Evolutionary conservation across 305 asterid genomes (phyloP).

Genomic region (Fraxinus baroniana): DNA sequence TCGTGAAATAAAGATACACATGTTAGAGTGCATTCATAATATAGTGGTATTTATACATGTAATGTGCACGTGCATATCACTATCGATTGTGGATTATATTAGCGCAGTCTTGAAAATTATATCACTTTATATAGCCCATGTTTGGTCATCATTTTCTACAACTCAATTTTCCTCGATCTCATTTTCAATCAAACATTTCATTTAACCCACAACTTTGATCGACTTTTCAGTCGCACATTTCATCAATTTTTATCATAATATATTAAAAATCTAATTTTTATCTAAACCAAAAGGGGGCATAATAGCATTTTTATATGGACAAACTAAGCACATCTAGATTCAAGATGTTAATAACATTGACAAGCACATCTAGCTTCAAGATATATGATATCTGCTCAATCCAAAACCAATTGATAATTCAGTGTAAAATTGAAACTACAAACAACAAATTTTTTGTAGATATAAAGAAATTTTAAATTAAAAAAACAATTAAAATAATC

Average conservation of each 20-base stretch:
- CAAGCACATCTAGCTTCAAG: neutral
- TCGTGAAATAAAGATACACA: neutral
- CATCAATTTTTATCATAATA: neutral
- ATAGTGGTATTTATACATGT: neutral
- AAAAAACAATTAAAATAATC: constrained; percentile 12
- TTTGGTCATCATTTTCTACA: neutral
- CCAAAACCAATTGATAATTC: neutral
- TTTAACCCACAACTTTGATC: neutral
- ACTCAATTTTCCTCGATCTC: neutral
- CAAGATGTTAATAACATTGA: neutral
- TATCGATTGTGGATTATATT: neutral
- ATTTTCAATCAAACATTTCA: neutral
- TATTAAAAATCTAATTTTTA: neutral
- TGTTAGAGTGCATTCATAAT: neutral
- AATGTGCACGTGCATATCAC: neutral
- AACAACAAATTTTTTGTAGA: constrained; percentile 6
- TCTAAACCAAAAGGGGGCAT: neutral
- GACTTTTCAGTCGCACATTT: neutral
- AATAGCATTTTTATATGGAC: neutral
- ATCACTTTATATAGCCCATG: neutral
- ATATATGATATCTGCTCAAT: neutral
- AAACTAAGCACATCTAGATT: neutral
- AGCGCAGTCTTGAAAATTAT: neutral
- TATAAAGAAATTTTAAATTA: neutral
- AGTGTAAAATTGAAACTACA: neutral